These are phyloP conservation scores for Triticum urartu DNA, from an alignment of 176 grass and related monocot genomes.

Conservation along the genomic window DNA sequence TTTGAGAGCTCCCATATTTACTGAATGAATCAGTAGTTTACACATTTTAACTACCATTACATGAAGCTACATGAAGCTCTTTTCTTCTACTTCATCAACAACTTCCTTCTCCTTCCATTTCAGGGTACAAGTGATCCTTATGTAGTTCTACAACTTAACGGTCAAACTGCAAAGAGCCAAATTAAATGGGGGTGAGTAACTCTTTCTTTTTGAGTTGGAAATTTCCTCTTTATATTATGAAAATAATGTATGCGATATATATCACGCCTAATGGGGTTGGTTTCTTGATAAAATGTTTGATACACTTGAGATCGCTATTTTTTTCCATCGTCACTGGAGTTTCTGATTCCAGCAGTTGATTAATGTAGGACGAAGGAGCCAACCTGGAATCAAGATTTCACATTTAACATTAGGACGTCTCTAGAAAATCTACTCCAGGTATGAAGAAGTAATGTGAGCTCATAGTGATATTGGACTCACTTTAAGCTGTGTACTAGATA, in stretches of 20 bases:
- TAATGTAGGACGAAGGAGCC: conserved; percentile 72
- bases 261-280: background rate
- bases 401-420: conserved; percentile 67
- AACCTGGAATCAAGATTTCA: conserved; percentile 90
- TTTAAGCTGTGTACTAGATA: background rate
- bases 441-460: background rate
- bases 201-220: conserved; percentile 1
- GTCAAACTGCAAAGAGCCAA: conserved; percentile 71
- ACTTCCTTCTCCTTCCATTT: conserved; percentile 16
- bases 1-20: background rate
- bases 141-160: conserved; percentile 80
- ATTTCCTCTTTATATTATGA: background rate
- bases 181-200: conserved; percentile 95
- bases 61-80: background rate
- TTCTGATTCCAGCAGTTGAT: conserved; percentile 41
- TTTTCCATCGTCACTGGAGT: conserved; percentile 20
- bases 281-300: conserved; percentile 10
- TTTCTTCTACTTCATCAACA: background rate
- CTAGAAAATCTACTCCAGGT: conserved; percentile 71
- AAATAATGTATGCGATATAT: background rate
- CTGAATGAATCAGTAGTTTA: background rate
- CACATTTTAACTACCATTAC: conserved; percentile 8
- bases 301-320: conserved; percentile 22
- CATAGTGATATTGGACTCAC: background rate
- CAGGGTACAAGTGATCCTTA: conserved; percentile 99